Base-by-base conservation (phyloP, 805 yeast genomes). In the Starmerella stellata region DNA sequence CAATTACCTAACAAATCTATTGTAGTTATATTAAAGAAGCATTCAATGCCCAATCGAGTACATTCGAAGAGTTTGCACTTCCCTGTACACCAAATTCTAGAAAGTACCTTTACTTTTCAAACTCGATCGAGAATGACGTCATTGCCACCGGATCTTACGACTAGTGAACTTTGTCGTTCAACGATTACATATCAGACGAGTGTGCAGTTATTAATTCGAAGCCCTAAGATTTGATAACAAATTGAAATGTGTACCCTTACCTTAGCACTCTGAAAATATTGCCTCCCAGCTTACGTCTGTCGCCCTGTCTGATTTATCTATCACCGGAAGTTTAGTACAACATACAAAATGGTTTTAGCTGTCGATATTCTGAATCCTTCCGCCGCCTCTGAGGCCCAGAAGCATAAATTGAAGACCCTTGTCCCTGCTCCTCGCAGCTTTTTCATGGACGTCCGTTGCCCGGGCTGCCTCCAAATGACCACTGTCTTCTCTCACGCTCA, bases 361-460 rank as follows among this genome's bases (percentile, higher is more conserved):
- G 93, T 81, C 72, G 96, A 85, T 76, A 78, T 85, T 68, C 75
- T 90, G 65, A 79, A 90, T 92, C 99, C 99, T 68, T 68, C 78
- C 66, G 80, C 94, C 63, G 92, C 87, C 64, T 65, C 94, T 57
- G 99, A 90, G 77, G 85, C 83, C 60, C 77, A 75, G 69, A 75
- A 85, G 69, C 93, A 90, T 82, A 90, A 90, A 72, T 75, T 85
- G 63, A 90, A 87, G 83, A 75, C 79, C 61, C 78, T 90, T 63
- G 99, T 90, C 56, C 95, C 87, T 67, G 65, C 79, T 50, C 99
- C 99, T 69, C 81, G 96, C 78, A 85, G 96, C 46, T 90, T 72
- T 77, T 90, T 90, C 79, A 85, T 90, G 95, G 99, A 90, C 64
- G 98, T 90, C 58, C 90, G 87, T 70, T 90, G 98, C 70, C 96